Percentiles rank a stretch among this genome's conserved stretches.
Conservation (phyloP, 2,329 filamentous ascomycete species). For the Colletotrichum lentis region DNA sequence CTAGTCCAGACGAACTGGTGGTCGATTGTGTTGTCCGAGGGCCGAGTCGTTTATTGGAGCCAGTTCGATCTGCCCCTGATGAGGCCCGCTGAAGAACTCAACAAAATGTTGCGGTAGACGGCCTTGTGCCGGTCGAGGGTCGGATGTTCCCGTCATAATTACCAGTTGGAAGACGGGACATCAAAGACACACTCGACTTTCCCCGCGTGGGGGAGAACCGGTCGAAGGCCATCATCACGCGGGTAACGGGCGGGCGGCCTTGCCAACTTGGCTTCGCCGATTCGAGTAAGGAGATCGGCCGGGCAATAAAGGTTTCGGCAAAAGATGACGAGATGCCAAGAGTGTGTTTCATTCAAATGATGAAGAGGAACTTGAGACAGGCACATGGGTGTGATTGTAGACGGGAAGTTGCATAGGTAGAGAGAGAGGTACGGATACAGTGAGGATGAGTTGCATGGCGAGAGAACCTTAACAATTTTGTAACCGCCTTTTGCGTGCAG, state of each 20-base stretch:
- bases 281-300: constrained; percentile 30
- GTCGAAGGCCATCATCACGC: constrained; percentile 6
- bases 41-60: neutral
- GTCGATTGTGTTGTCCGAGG: constrained; percentile 3
- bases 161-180: neutral
- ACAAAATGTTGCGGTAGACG: constrained; percentile 18
- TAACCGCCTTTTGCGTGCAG: too few relatives aligned
- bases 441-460: too few relatives aligned
- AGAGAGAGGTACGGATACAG: too few relatives aligned
- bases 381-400: constrained; percentile 21
- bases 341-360: neutral
- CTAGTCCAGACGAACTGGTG: constrained; percentile 14
- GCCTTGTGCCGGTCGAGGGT: neutral
- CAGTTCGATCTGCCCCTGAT: neutral
- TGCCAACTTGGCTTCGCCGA: neutral
- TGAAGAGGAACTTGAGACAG: neutral
- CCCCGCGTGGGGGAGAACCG: neutral
- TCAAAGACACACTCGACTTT: neutral
- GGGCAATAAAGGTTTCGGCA: neutral
- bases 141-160: neutral
- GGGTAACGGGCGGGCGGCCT: neutral
- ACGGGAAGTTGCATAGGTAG: constrained; percentile 33
- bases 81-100: constrained; percentile 27
- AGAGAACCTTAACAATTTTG: too few relatives aligned
- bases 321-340: constrained; percentile 14